Conservation (phyloP, 768 basidiomycete species). For the Leccinum subgranulosum region DNA sequence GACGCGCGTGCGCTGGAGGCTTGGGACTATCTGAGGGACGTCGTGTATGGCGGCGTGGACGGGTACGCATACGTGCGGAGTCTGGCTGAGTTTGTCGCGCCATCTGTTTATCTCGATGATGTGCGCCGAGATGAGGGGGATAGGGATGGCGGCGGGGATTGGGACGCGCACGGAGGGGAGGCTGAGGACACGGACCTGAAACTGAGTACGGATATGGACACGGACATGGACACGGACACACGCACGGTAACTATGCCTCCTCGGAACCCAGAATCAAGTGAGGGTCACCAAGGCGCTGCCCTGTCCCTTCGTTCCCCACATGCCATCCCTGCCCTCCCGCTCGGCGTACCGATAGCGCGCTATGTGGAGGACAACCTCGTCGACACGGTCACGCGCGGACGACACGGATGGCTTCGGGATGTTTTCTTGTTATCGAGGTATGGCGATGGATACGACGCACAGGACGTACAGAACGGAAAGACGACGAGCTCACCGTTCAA, state of each 20-base stretch:
- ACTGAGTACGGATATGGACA: not conserved
- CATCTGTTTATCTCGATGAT: slow-evolving; percentile 16
- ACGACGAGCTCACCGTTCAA: slow-evolving; percentile 5
- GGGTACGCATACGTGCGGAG: slow-evolving; percentile 76
- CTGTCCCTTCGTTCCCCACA: not conserved
- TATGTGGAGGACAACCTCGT: slow-evolving; percentile 42
- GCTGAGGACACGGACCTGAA: not conserved
- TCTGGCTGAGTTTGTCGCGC: slow-evolving; percentile 64
- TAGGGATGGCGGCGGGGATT: not conserved
- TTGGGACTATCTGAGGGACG: slow-evolving; percentile 63
- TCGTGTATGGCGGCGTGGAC: slow-evolving; percentile 80
- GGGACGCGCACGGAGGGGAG: not conserved
- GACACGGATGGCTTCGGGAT: slow-evolving; percentile 36
- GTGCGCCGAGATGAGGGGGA: not conserved
- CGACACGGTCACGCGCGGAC: slow-evolving; percentile 39
- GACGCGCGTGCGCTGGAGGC: slow-evolving; percentile 47
- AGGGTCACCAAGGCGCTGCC: not conserved
- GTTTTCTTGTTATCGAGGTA: not conserved
- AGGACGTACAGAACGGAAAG: not conserved
- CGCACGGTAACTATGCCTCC: not conserved
- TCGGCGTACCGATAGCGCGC: slow-evolving; percentile 36
- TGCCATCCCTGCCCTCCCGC: slow-evolving; percentile 3
- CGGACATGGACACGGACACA: no score
- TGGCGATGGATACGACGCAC: not conserved
- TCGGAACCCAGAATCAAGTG: not conserved